Evolutionary conservation across 441 rosid genomes (phyloP).

Genomic region (Francoa sonchifolia): DNA sequence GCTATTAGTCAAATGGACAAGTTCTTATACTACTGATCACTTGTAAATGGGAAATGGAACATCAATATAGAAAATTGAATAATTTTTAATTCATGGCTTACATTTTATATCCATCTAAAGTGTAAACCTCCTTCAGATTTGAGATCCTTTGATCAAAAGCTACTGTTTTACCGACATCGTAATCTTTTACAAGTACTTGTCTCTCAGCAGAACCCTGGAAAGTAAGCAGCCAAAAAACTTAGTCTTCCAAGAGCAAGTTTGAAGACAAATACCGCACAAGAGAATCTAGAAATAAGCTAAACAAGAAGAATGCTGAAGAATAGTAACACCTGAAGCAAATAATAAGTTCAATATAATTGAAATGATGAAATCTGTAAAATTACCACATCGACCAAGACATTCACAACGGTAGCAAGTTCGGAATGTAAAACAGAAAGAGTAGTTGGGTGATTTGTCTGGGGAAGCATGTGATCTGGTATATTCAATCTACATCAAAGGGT

Average conservation of each 20-base stretch:
- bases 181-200: slow-evolving; percentile 88
- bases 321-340: slow-evolving; percentile 1
- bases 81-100: slow-evolving; percentile 20
- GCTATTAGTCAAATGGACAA: no score
- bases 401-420: slow-evolving; percentile 62
- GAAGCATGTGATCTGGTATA: slow-evolving; percentile 70
- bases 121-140: slow-evolving; percentile 79
- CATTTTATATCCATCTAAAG: slow-evolving; percentile 85
- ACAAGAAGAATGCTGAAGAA: slow-evolving; percentile 4
- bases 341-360: slow-evolving; percentile 1
- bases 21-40: no score
- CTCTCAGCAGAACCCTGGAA: slow-evolving; percentile 75
- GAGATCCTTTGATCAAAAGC: slow-evolving; percentile 74
- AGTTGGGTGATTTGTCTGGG: slow-evolving; percentile 82
- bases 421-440: slow-evolving; percentile 60
- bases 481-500: slow-evolving; percentile 42
- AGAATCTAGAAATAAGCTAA: slow-evolving; percentile 5
- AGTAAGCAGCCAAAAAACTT: slow-evolving; percentile 10
- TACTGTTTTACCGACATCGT: slow-evolving; percentile 63
- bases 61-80: background rate
- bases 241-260: slow-evolving; percentile 3
- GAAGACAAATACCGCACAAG: background rate
- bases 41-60: background rate
- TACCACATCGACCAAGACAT: slow-evolving; percentile 96
- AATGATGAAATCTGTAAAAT: slow-evolving; percentile 11